phyloP scores from a whole-genome alignment of 192 early-diverging fungal species.

The Entomortierella beljakovae region DNA sequence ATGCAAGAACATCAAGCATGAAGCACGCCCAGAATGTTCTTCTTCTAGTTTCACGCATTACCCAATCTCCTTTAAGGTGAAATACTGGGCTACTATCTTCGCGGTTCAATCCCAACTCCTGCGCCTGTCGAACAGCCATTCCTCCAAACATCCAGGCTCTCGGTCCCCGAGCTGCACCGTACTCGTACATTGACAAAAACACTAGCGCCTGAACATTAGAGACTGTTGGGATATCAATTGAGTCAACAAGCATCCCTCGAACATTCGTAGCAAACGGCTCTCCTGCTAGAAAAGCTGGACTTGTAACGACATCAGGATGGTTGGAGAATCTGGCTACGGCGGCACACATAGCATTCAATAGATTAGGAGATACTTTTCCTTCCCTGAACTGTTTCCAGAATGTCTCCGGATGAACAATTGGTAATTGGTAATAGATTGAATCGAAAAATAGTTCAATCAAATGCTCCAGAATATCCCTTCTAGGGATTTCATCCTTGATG shows the following conservation, averaged over 20 bases:
- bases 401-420: constrained; percentile 63
- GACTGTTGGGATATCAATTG: constrained; percentile 60
- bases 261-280: constrained; percentile 65
- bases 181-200: constrained; percentile 61
- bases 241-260: constrained; percentile 46
- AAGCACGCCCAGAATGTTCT: constrained; percentile 67
- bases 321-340: constrained; percentile 63
- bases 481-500: constrained; percentile 53
- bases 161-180: constrained; percentile 63
- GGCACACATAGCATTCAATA: constrained; percentile 60
- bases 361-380: constrained; percentile 56
- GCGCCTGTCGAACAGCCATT: constrained; percentile 64
- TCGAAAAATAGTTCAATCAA: constrained; percentile 61
- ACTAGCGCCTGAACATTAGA: constrained; percentile 63
- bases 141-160: constrained; percentile 70
- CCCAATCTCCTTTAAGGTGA: constrained; percentile 54
- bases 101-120: constrained; percentile 65
- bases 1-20: constrained; percentile 57
- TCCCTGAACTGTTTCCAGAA: constrained; percentile 58
- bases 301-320: constrained; percentile 55
- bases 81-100: constrained; percentile 54
- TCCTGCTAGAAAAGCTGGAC: constrained; percentile 62
- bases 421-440: constrained; percentile 54
- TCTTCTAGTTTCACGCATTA: constrained; percentile 60
- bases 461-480: constrained; percentile 61